Evolutionary conservation across 148 eudicot species (phyloP), one percentile per base, ranked within the genome.

Genomic region (Linanthus parryae): DNA sequence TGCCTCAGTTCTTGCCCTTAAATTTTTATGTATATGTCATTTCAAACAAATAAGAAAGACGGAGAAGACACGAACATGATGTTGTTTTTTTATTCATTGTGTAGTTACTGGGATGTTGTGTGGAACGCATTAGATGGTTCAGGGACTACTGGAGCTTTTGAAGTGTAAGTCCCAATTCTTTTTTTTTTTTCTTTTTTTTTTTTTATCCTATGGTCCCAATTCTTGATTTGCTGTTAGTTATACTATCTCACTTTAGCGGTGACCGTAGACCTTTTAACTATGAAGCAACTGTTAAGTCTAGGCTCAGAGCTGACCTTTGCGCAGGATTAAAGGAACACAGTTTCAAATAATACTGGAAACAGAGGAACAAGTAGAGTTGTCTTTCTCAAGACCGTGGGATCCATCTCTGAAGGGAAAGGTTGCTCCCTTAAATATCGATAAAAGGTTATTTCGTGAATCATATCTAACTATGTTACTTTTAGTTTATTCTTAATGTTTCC

Each of bases 371-470:
- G 73, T 94, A 26, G 99, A 94, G 64, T 48, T 94, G 3, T 94
- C 96, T 33, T 94, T 94, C 71, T 75, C 68, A 36, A 84, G 80
- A 67, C 73, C 72, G 57, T 94, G 99, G 99, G 83, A 84, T 48
- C 33, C 79, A 34, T 75, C 85, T 8, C 69, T 62, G 27, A 51
- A 65, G 63, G 88, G 77, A 24, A 77, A 81, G 72, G 56, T 73
- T 2, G 66, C 71, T 23, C 85, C 99, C n/a, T 68, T 94, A 23
- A 84, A 84, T 67, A 82, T 88, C 8, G 99, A 88, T 67, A 88
- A 71, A 74, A 84, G 99, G 99, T 84, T 56, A 13, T 44, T 30
- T 26, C 28, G 10, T 10, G 3, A 30, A 16, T 19, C 16, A 20
- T 22, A 4, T 10, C 16, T 14, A 25, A 30, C 11, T 43, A 21